Percentiles rank a stretch among this genome's conserved stretches.
Evolutionary conservation across 768 basidiomycete genomes (phyloP).

Genomic region (Exidia glandulosa): DNA sequence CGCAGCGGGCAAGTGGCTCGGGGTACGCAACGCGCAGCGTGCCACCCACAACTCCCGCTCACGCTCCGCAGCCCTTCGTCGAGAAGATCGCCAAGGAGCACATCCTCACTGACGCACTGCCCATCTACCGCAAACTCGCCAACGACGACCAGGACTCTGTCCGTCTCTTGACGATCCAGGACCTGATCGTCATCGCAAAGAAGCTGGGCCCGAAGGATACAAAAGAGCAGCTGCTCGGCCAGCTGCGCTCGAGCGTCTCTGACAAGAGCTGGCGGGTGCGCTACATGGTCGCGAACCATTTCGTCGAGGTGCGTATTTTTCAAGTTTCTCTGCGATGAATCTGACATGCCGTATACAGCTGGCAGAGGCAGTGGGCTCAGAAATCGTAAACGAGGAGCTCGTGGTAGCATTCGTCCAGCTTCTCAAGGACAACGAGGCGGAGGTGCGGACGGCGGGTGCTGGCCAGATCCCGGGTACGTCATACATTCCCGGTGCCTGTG

Average conservation of each 20-base stretch:
- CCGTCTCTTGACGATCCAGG: conserved; percentile 87
- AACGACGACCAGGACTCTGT: conserved; percentile 98
- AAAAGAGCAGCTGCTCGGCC: conserved; percentile 78
- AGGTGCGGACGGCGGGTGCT: conserved; percentile 91
- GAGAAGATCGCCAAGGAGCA: conserved; percentile 70
- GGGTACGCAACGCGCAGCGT: conserved; percentile 32
- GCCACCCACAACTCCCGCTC: not conserved
- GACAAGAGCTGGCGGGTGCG: conserved; percentile 99
- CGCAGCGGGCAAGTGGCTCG: conserved; percentile 93
- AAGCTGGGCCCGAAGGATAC: conserved; percentile 80
- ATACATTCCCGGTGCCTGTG: not conserved
- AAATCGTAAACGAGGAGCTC: conserved; percentile 87
- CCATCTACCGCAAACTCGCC: conserved; percentile 88
- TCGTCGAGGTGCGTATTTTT: conserved; percentile 63
- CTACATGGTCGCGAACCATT: conserved; percentile 97
- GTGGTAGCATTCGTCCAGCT: conserved; percentile 88
- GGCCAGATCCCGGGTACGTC: conserved; percentile 88
- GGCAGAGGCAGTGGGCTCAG: conserved; percentile 80
- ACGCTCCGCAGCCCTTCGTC: conserved; percentile 54
- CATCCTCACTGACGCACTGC: conserved; percentile 76
- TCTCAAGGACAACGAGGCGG: conserved; percentile 96
- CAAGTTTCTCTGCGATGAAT: not conserved
- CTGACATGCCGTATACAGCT: conserved; percentile 37
- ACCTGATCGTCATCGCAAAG: conserved; percentile 84
- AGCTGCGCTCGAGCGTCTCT: conserved; percentile 76